Conservation (phyloP, 176 grass and related monocot species). For the Carex cristatella region DNA sequence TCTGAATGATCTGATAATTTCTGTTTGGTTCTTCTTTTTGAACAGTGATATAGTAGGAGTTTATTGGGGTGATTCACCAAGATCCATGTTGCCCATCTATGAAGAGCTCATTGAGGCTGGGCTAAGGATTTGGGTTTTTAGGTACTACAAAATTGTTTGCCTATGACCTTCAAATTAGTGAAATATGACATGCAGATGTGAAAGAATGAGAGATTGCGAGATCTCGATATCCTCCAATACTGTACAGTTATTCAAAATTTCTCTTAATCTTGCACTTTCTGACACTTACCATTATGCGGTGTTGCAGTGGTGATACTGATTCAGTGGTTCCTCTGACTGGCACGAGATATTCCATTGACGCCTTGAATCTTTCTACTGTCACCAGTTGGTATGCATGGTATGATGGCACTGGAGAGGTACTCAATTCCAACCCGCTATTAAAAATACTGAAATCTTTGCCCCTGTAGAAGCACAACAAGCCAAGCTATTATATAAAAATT, state of each 20-base stretch:
- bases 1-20: neutral
- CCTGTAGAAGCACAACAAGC: neutral
- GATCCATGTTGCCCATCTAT: constrained; percentile 59
- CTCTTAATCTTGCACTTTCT: neutral
- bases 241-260: neutral
- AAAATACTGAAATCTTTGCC: neutral
- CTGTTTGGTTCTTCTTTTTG: neutral
- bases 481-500: neutral
- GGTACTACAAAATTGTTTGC: constrained; percentile 21
- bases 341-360: constrained; percentile 71
- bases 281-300: neutral
- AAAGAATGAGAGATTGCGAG: neutral
- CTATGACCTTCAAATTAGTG: neutral
- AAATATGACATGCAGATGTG: neutral
- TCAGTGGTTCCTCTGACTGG: constrained; percentile 61
- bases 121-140: constrained; percentile 73
- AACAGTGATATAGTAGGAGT: constrained; percentile 24
- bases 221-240: neutral
- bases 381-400: constrained; percentile 70
- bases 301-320: constrained; percentile 67
- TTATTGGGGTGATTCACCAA: constrained; percentile 58
- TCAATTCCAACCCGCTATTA: neutral
- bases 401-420: constrained; percentile 31
- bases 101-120: constrained; percentile 47
- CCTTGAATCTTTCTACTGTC: constrained; percentile 43